Base-by-base conservation (phyloP, 129 eudicot species). In the Artemisia argyi region DNA sequence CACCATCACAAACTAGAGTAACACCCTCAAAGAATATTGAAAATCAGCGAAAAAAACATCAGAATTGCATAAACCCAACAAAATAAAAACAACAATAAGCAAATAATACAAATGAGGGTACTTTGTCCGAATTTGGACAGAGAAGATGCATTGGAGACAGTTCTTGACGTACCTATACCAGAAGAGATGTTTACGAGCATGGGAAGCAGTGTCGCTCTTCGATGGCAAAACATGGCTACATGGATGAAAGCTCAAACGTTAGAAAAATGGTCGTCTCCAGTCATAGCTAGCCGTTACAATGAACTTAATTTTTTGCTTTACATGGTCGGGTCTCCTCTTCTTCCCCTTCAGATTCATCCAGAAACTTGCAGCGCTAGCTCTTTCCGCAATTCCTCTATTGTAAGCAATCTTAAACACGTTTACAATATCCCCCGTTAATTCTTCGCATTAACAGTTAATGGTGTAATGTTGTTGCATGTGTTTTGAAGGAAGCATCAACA, bases 231-330 rank as follows among this genome's bases (percentile, higher is more conserved):
- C 67, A 86, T 90, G 97, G 85, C 97, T 2, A 80, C 93, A 8
- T 94, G 98, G 98, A 90, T 94, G 98, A 94, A 82, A 72, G 97
- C 93, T 28, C 98, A 94, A 59, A 87, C 96, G 1, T 17, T 72
- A 0, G 96, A 90, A 46, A 90, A 87, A 80, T 90, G 89, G 89
- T 76, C 93, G 0, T 87, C 97, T 8, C 96, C 97, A 0, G 61
- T 81, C 12, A 84, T 94, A 44, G 86, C 90, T 1, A 87, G 80
- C 3, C 85, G 97, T 5, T 83, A 90, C 69, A 90, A 94, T 61
- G 98, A 90, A 78, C 88, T 94, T 26, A 88, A 85, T 35, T 94
- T 94, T 74, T 84, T 95, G 50, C 89, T 95, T 19, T 81, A 75
- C 78, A 69, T 86, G 6, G 78, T 95, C 13, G 99, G 99, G 42